phyloP scores from a whole-genome alignment of 129 eudicot species.

The Ambrosia trifida region DNA sequence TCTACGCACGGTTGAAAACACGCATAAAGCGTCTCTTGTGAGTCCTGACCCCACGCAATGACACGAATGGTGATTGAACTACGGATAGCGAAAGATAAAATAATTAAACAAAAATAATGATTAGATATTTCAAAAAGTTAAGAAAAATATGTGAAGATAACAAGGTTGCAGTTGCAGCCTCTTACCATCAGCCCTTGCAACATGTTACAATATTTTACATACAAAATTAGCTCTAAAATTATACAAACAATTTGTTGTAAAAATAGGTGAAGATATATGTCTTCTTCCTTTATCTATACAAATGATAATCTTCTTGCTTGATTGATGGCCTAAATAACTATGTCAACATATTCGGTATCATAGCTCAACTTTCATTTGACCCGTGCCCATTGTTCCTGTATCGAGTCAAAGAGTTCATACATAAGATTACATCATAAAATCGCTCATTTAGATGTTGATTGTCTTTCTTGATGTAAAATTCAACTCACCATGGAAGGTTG shows the following conservation, averaged over 20 bases:
- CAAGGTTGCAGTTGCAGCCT: constrained; percentile 35
- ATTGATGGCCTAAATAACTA: constrained; percentile 50
- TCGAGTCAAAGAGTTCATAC: constrained; percentile 4
- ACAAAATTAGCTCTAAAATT: constrained; percentile 53
- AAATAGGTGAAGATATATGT: constrained; percentile 34
- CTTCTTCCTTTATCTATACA: constrained; percentile 61
- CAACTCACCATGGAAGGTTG: constrained; percentile 58
- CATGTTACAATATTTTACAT: constrained; percentile 38
- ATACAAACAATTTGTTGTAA: constrained; percentile 30
- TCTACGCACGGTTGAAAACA: neutral
- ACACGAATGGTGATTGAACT: neutral
- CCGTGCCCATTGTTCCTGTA: constrained; percentile 53
- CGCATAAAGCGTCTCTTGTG: neutral
- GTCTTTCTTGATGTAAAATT: constrained; percentile 21
- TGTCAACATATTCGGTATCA: constrained; percentile 39
- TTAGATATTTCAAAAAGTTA: constrained; percentile 36
- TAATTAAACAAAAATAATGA: constrained; percentile 33
- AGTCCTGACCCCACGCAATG: neutral
- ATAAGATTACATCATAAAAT: constrained; percentile 32
- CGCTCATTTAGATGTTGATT: neutral
- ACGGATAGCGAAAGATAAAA: constrained; percentile 3
- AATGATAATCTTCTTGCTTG: constrained; percentile 51
- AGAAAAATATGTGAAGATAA: constrained; percentile 14
- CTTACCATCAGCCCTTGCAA: constrained; percentile 29
- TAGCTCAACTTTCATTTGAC: constrained; percentile 77